Evolutionary conservation across 495 filamentous ascomycete genomes (phyloP), one percentile per base, ranked within the genome.

Genomic region (Physcia stellaris): DNA sequence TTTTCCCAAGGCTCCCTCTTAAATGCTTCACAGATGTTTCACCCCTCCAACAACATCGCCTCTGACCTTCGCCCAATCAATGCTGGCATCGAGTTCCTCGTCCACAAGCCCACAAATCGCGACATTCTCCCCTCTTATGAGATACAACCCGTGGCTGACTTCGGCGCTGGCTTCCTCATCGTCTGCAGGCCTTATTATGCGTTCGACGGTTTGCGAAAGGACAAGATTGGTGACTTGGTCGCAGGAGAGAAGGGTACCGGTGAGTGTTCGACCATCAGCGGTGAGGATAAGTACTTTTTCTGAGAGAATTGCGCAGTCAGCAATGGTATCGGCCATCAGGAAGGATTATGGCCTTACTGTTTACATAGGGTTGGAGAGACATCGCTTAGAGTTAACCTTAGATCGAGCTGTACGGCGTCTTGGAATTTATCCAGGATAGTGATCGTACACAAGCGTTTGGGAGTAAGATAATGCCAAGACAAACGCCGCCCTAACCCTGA

Each of bases 171-270:
- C 72, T 44, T 93, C 85, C 27, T 71, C 68, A 48, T 93, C 85
- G 41, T 95, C 87, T 30, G 71, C 67, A 1, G 77, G 77, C 41
- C 81, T 76, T 45, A 98, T 94, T 28, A 94, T 78, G 41, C 90
- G 80, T 56, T 98, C 92, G 49, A 86, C 69, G 2, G 90, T 85
- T 40, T 84, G 62, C 20, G 73, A 67, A 7, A 98, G 76, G 17
- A 96, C 87, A 44, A 96, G 64, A 59, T 98, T 98, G 30, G 90
- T 96, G 42, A 80, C 71, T 56, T 93, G 80, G 59, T 98, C 90
- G 52, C 79, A 83, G n/a, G 80, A 81, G 29, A 88, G 62, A 16
- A 98, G 77, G 2, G 63, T 81, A 21, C 90, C 90, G 38, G 82
- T 74, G 27, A 96, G 67, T 12, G 78, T 92, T 48, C 90, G 83